phyloP scores from a whole-genome alignment of 78 protist genomes.

The Chrysochromulina parva region DNA sequence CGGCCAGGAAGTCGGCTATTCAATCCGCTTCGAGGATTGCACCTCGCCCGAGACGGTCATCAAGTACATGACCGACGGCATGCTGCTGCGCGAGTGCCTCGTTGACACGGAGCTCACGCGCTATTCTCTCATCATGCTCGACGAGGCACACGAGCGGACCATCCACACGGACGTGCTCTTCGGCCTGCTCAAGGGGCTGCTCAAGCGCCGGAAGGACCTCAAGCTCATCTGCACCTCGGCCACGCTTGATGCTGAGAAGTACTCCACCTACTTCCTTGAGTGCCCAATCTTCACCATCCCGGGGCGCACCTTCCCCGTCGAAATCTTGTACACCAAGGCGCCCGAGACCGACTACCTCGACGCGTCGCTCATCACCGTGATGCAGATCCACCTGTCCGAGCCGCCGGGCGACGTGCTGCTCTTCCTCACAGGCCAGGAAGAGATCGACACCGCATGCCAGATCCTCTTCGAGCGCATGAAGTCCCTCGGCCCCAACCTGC shows the following conservation, averaged over 20 bases:
- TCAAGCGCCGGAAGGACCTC: conserved; percentile 49
- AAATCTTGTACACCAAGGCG: conserved; percentile 81
- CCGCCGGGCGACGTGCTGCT: conserved; percentile 98
- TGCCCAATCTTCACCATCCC: conserved; percentile 92
- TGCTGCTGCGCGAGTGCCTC: conserved; percentile 95
- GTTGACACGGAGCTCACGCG: conserved; percentile 72
- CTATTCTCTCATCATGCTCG: conserved; percentile 66
- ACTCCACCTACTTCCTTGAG: conserved; percentile 86
- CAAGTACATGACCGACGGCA: conserved; percentile 97
- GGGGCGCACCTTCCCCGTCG: conserved; percentile 89
- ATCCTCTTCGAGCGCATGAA: conserved; percentile 95
- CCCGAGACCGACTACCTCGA: conserved; percentile 97
- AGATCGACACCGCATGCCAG: conserved; percentile 96
- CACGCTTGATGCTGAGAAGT: conserved; percentile 95
- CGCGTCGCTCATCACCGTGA: conserved; percentile 91
- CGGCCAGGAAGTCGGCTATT: conserved; percentile 86
- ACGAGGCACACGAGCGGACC: conserved; percentile 95
- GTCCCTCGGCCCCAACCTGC: conserved; percentile 52
- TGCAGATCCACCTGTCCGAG: conserved; percentile 78
- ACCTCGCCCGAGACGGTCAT: conserved; percentile 83
- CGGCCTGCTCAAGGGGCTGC: conserved; percentile 87
- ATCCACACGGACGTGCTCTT: conserved; percentile 98
- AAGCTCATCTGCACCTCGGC: conserved; percentile 98
- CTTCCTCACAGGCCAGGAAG: conserved; percentile 97
- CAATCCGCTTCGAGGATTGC: conserved; percentile 97